phyloP scores from a whole-genome alignment of 306 rosid genomes.

The Castanea crenata region DNA sequence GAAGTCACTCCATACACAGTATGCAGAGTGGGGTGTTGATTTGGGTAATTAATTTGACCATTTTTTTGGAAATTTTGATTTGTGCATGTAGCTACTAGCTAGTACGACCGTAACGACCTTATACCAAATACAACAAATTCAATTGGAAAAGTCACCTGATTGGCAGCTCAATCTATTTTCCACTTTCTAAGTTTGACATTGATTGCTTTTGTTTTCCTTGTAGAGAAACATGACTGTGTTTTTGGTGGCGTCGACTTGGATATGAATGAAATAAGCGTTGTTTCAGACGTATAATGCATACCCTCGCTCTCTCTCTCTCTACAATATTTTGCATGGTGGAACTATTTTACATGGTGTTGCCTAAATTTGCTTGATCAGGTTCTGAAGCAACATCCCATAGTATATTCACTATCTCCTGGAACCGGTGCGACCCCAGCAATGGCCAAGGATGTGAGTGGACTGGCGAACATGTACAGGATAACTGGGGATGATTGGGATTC shows the following conservation, averaged over 20 bases:
- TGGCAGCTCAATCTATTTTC: background rate
- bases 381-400: slow-evolving; percentile 61
- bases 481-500: slow-evolving; percentile 97
- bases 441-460: slow-evolving; percentile 66
- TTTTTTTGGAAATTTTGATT: slow-evolving; percentile 6
- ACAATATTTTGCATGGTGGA: background rate
- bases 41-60: slow-evolving; percentile 49
- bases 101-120: background rate
- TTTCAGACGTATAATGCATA: slow-evolving; percentile 59
- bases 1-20: slow-evolving; percentile 77
- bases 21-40: slow-evolving; percentile 95
- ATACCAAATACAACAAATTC: background rate
- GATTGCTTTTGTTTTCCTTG: slow-evolving; percentile 26
- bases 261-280: slow-evolving; percentile 62
- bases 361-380: slow-evolving; percentile 35
- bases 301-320: background rate
- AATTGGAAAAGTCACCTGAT: slow-evolving; percentile 8
- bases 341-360: slow-evolving; percentile 11
- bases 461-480: slow-evolving; percentile 87
- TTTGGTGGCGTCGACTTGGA: slow-evolving; percentile 88
- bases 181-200: slow-evolving; percentile 15
- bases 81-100: background rate
- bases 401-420: slow-evolving; percentile 91
- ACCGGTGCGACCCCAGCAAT: slow-evolving; percentile 69
- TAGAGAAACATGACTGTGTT: slow-evolving; percentile 96